Percentiles rank a stretch among this genome's conserved stretches.
phyloP scores from a whole-genome alignment of 148 eudicot species.

The Persicaria tinctoria region DNA sequence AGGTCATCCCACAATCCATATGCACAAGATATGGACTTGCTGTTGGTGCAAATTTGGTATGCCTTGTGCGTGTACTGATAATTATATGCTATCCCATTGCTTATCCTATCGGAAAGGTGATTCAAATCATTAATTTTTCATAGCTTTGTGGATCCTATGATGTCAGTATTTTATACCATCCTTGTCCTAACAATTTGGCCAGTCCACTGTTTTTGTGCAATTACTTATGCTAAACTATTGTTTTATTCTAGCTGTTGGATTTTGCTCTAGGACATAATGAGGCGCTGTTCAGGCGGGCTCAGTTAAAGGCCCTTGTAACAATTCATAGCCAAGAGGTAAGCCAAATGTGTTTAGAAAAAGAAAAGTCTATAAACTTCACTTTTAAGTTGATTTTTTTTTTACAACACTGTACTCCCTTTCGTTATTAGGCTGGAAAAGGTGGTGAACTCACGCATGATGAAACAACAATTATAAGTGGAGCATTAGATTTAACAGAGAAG shows the following conservation, averaged over 20 bases:
- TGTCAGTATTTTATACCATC: neutral
- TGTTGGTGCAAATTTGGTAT: constrained; percentile 84
- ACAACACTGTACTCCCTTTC: neutral
- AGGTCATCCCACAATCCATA: constrained; percentile 97
- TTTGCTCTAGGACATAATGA: constrained; percentile 64
- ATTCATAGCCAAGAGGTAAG: constrained; percentile 88
- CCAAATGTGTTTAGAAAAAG: neutral
- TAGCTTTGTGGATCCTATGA: neutral
- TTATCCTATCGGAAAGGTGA: constrained; percentile 90
- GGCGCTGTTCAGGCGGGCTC: constrained; percentile 83
- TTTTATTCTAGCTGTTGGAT: constrained; percentile 60
- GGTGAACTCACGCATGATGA: constrained; percentile 46
- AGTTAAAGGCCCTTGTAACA: constrained; percentile 84
- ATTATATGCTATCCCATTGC: constrained; percentile 77
- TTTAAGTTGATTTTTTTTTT: neutral
- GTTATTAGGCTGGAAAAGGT: constrained; percentile 41
- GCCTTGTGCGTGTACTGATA: constrained; percentile 88
- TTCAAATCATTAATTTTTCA: neutral
- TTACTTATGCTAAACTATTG: neutral
- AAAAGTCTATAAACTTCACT: neutral
- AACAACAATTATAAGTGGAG: constrained; percentile 45
- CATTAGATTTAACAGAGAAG: constrained; percentile 46
- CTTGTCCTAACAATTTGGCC: neutral
- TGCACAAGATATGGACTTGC: constrained; percentile 93
- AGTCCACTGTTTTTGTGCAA: neutral